Base-by-base conservation (phyloP, 2,329 filamentous ascomycete genomes). In the Orbilia blumenaviensis region DNA sequence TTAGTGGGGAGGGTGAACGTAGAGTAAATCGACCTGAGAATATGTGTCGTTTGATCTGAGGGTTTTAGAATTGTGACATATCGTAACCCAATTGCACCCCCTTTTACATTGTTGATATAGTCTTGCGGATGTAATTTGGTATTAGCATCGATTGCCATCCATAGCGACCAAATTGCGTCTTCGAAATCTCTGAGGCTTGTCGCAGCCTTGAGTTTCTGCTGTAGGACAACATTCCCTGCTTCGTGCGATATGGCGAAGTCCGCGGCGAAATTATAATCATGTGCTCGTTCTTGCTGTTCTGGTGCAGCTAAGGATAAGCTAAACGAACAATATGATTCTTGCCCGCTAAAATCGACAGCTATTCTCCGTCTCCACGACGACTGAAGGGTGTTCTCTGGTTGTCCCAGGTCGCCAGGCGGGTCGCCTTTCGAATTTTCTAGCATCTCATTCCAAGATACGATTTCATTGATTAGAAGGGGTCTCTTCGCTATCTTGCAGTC, bases 151-250 rank as follows among this genome's bases (percentile, higher is more conserved):
- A 62, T 46, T 1, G 21, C n/a, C 23, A 69, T 32, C 66, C 66
- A 71, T 8, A 71, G 23, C 8, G 41, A 56, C 66, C 56, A 71
- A 27, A 71, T 56, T n/a, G 66, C 66, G n/a, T 64, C 58, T 18
- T 8, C 66, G 0, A 62, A n/a, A 23, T 52, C 32, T 16, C 12
- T 25, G 16, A 54, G 14, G 23, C 8, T 16, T 2, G 16, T n/a
- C n/a, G 9, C 38, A 4, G 25, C 2, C 12, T 42, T 27, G 25
- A 71, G 58, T 16, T 64, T 63, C 4, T 36, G 56, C 8, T 10
- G n/a, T 9, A 71, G 9, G 14, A 64, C 12, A 16, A 71, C 12
- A 12, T 48, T 34, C 2, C 66, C 66, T 29, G 16, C 2, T 8
- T 25, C 21, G 3, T 48, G 58, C 5, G 34, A 44, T 56, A 71